These are phyloP conservation scores for Crotalaria pallida DNA, from an alignment of 306 rosid species.

Conservation along the genomic window DNA sequence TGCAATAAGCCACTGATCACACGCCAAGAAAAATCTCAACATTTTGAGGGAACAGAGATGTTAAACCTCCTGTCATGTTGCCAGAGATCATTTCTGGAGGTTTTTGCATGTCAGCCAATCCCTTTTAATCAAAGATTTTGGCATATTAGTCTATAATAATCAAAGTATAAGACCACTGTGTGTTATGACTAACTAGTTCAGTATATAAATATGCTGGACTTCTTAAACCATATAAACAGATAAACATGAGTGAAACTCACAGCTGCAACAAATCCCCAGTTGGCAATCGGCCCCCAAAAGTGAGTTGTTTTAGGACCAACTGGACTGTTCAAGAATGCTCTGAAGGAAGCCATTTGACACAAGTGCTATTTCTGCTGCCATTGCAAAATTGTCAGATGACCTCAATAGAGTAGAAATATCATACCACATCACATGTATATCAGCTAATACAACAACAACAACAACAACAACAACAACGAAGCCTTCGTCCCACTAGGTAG, in stretches of 20 bases:
- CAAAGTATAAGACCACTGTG: neutral
- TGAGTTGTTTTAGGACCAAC: slow-evolving; percentile 93
- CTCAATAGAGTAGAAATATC: neutral
- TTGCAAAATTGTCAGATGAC: slow-evolving; percentile 2
- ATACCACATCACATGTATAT: neutral
- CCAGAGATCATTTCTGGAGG: slow-evolving; percentile 98
- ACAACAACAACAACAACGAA: no score
- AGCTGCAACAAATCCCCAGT: slow-evolving; percentile 95
- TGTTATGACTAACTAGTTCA: neutral
- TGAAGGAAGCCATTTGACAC: slow-evolving; percentile 63
- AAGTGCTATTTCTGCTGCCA: slow-evolving; percentile 17
- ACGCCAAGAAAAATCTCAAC: neutral
- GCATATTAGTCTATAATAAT: neutral
- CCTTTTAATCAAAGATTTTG: slow-evolving; percentile 36
- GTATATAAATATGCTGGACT: neutral
- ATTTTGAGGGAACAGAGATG: neutral
- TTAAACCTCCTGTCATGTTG: slow-evolving; percentile 84
- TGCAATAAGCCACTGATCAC: neutral
- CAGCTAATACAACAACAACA: neutral
- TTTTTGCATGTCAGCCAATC: slow-evolving; percentile 79
- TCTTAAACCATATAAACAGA: neutral
- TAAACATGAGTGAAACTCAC: slow-evolving; percentile 44
- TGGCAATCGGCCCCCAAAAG: slow-evolving; percentile 98
- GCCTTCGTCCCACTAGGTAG: no score
- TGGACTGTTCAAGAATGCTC: slow-evolving; percentile 86